Base-by-base conservation (phyloP, 345 rosid genomes). In the Cardamine chenopodiifolia region DNA sequence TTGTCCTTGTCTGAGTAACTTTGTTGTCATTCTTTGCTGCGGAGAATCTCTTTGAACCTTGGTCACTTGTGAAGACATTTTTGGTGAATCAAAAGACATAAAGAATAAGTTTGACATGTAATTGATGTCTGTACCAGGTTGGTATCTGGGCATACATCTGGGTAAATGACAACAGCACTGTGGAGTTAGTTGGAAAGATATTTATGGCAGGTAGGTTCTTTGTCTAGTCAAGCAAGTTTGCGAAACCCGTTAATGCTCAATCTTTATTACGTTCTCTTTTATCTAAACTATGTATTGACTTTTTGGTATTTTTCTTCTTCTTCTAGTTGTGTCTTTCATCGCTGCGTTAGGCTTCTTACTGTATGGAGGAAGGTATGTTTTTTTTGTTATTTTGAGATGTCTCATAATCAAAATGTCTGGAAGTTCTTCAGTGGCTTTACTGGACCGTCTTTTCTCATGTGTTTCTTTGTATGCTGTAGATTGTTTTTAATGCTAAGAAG, bases 281-380 rank as follows among this genome's bases (percentile, higher is more conserved):
- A 12, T 70, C 35, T 15, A 20, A 12, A 63, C 13, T 34, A 14
- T 50, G 2, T 48, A 49, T 29, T 71, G 23, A 50, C 2, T 13
- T 58, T 56, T 71, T 58, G 28, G 56, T 26, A 22, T 62, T 26
- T 34, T 56, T 23, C 39, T 39, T 71, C 26, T 66, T 81, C 53
- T 73, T 73, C 31, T 87, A 96, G 99, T 81, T 85, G 87, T 96
- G 42, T 96, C 99, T 26, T 85, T 90, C 75, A 62, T 92, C 32
- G 99, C 98, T 48, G 96, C 99, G 20, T 73, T 89, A 71, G 97
- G 98, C 58, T 96, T 92, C 88, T 81, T 92, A 87, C 84, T 90
- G 2, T 96, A 88, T 69, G 99, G 99, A 73, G 99, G 99, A 90
- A 92, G 99, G 99, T 92, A 59, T 85, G 76, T 72, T 12, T 49